Evolutionary conservation across 257 asterid genomes (phyloP).

Genomic region (Petrea volubilis): DNA sequence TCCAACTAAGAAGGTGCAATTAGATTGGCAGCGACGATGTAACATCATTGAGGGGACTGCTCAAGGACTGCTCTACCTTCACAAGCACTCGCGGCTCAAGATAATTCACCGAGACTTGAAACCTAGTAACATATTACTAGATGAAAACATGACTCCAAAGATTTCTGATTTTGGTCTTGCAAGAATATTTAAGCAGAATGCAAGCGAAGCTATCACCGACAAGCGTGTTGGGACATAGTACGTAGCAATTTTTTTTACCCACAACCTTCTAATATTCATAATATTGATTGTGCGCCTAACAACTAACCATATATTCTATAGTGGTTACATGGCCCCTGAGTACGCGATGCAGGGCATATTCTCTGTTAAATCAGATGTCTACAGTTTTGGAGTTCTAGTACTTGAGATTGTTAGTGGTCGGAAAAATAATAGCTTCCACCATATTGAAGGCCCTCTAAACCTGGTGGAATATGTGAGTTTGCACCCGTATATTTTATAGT

Average conservation of each 20-base stretch:
- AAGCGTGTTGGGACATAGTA: constrained; percentile 63
- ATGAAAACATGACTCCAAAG: constrained; percentile 61
- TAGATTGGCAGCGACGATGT: constrained; percentile 40
- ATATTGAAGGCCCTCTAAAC: constrained; percentile 47
- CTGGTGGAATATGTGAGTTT: constrained; percentile 61
- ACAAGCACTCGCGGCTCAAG: constrained; percentile 55
- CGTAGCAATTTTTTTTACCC: constrained; percentile 3
- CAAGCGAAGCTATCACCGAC: constrained; percentile 47
- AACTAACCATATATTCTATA: background rate
- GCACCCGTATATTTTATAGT: background rate
- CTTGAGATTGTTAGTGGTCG: constrained; percentile 63
- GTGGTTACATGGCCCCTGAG: constrained; percentile 80
- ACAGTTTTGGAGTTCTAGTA: constrained; percentile 57
- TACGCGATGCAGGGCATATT: constrained; percentile 68
- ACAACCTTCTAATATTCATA: background rate
- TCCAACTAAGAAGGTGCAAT: constrained; percentile 25
- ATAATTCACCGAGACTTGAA: constrained; percentile 68
- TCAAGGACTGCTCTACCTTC: constrained; percentile 67
- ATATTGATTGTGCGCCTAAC: background rate
- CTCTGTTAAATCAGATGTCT: constrained; percentile 63
- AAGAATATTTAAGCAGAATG: constrained; percentile 48
- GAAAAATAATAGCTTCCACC: constrained; percentile 44
- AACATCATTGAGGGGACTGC: constrained; percentile 48
- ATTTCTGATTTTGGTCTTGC: constrained; percentile 75
- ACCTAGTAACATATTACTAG: constrained; percentile 58